These are phyloP conservation scores for Ceratocystis eucalypticola DNA, from an alignment of 2,329 filamentous ascomycete species.

Conservation along the genomic window DNA sequence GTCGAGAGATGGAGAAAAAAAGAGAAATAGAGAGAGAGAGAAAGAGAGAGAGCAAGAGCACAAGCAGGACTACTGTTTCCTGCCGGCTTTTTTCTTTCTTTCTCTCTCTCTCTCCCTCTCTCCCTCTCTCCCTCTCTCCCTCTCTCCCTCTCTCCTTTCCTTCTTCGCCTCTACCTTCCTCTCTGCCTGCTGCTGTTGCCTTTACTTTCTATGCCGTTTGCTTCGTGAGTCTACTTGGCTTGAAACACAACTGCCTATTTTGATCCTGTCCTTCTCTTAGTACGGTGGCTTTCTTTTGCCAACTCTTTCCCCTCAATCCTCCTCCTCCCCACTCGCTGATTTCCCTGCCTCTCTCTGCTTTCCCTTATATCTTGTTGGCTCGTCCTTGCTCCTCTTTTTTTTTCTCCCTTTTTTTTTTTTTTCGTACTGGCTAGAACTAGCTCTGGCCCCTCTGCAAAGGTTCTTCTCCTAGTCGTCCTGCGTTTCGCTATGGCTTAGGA, in stretches of 20 bases:
- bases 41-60: neutral
- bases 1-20: neutral
- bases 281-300: no score
- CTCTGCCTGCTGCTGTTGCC: neutral
- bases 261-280: no score
- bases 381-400: neutral
- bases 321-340: no score
- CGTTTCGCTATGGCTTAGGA: neutral
- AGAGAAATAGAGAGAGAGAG: neutral
- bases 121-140: neutral
- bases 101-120: neutral
- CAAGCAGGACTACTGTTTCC: no score
- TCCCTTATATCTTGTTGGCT: neutral
- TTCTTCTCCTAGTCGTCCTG: no score
- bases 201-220: neutral
- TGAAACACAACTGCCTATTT: no score
- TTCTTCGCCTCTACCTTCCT: neutral
- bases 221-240: no score
- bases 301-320: no score
- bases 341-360: neutral
- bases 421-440: neutral
- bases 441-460: no score
- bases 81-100: no score
- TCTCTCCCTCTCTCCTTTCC: neutral
- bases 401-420: neutral